These are phyloP conservation scores for Prunus yedoensis DNA, from an alignment of 331 rosid genomes.

Conservation along the genomic window DNA sequence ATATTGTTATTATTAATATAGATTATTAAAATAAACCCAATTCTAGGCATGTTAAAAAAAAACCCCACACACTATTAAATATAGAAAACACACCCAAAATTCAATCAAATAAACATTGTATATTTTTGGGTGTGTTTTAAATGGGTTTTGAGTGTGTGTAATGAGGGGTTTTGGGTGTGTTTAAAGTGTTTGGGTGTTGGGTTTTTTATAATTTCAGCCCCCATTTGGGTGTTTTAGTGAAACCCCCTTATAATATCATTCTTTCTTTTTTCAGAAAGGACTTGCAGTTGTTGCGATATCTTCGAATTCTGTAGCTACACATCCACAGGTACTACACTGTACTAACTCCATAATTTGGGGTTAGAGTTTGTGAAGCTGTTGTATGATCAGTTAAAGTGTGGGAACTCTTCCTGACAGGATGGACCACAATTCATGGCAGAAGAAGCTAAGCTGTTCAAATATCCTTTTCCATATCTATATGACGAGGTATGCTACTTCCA, in stretches of 20 bases:
- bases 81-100: too few species aligned
- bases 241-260: too few species aligned
- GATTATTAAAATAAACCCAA: too few species aligned
- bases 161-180: too few species aligned
- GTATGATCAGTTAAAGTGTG: conserved; percentile 40
- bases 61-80: too few species aligned
- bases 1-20: not conserved
- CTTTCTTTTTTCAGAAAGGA: conserved; percentile 67
- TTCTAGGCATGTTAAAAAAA: too few species aligned
- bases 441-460: conserved; percentile 70
- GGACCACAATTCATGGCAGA: conserved; percentile 91
- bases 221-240: too few species aligned
- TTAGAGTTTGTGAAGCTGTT: conserved; percentile 35
- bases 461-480: conserved; percentile 87
- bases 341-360: conserved; percentile 31
- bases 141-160: too few species aligned
- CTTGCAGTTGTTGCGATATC: conserved; percentile 82
- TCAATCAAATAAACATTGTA: too few species aligned
- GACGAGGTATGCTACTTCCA: conserved; percentile 60
- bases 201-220: too few species aligned
- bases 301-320: conserved; percentile 78
- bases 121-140: too few species aligned
- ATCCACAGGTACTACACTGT: conserved; percentile 75
- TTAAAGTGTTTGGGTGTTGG: too few species aligned
- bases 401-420: conserved; percentile 67